Percentiles rank a stretch among this genome's conserved stretches.
phyloP scores from a whole-genome alignment of 2,329 filamentous ascomycete genomes.

The Penicillium sp. region DNA sequence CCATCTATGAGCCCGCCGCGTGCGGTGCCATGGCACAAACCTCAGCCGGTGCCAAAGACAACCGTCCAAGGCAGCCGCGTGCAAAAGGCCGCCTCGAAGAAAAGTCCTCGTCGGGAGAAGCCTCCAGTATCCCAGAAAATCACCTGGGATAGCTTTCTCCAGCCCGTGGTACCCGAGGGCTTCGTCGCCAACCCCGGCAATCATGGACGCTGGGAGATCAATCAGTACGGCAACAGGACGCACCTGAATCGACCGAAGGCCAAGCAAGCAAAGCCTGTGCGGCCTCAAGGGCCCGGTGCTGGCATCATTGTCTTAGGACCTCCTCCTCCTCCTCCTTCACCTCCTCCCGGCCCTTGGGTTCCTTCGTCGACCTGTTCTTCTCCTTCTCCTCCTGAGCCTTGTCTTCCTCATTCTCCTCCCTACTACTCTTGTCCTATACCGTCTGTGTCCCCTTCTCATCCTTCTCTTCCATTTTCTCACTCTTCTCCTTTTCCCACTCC shows the following conservation, averaged over 20 bases:
- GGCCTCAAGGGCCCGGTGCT: no score
- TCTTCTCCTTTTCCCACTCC: no score
- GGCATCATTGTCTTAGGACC: not conserved
- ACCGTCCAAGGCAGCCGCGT: no score
- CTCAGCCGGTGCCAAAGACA: not conserved
- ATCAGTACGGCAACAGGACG: slow-evolving; percentile 7
- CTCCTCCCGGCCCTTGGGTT: no score
- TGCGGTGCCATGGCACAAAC: not conserved
- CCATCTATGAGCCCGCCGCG: no score
- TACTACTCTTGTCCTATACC: not conserved
- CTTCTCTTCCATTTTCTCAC: no score
- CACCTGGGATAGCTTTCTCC: slow-evolving; percentile 10
- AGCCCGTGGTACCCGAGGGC: slow-evolving; percentile 9
- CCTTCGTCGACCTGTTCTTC: no score
- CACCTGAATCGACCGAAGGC: slow-evolving; percentile 17
- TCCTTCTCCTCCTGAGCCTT: not conserved
- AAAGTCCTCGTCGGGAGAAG: not conserved
- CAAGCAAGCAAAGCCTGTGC: not conserved
- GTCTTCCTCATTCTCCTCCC: not conserved
- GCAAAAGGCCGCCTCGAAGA: not conserved
- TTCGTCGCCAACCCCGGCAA: slow-evolving; percentile 23
- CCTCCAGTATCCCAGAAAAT: slow-evolving; percentile 5
- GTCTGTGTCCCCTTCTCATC: not conserved
- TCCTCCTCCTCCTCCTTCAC: no score
- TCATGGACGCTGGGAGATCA: slow-evolving; percentile 18